Evolutionary conservation across 164 flowering plant genomes (phyloP), one percentile per base, ranked within the genome.

Genomic region (Buxus sempervirens): DNA sequence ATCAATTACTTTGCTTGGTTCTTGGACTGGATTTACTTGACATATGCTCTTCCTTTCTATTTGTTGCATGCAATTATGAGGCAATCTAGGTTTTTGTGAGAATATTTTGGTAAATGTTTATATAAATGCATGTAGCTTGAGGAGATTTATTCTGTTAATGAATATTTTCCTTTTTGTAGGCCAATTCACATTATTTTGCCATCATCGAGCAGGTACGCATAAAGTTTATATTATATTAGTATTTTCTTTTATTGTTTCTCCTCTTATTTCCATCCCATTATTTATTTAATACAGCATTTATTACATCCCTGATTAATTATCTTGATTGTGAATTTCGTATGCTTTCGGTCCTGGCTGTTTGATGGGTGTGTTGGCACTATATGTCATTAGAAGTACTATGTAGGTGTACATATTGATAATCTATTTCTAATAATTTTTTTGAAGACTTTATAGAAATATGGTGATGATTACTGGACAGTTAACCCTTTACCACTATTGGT

Each of bases 131-230:
- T 22, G 7, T 56, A 45, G 49, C 48, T 62, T 38, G 23, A 25
- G 24, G 62, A 59, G 65, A 59, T 55, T 48, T 38, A 21, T 57
- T 62, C 63, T 25, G 61, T 45, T 22, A 65, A 32, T 53, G 6
- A 22, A 22, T 59, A 36, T 20, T 62, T 53, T 65, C 16, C 26
- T 28, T 63, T 48, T 66, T 71, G 80, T 93, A 92, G 98, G 98
- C 98, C 16, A 92, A 92, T 84, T 92, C 98, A 61, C 98, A 92
- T 81, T 88, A 81, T 74, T 92, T 76, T 86, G 91, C 96, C 58
- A 90, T 92, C 64, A 83, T 92, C 70, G 98, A 92, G 81, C 98
- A 92, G 98, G 98, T 92, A 81, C 16, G n/a, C n/a, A n/a, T 19
- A 13, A 23, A 70, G 27, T 27, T 14, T 22, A 58, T 13, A 14